Evolutionary conservation across 23 red algal genomes (phyloP), one percentile per base, ranked within the genome.

Genomic region (Cyanidium caldarium): DNA sequence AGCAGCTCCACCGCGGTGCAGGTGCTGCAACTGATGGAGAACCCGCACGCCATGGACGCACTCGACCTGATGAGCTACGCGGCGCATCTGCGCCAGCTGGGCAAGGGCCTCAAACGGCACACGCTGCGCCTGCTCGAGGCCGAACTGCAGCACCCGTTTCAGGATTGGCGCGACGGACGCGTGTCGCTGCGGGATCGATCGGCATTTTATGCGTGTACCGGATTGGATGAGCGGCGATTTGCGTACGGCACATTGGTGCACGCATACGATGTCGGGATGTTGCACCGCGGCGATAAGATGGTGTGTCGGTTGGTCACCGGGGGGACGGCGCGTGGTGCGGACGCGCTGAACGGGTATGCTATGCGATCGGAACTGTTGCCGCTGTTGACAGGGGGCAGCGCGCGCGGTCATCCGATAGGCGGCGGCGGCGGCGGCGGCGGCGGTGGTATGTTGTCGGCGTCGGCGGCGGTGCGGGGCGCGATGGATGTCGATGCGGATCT

Each of bases 151-250:
- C 51, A 25, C 5, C 51, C 51, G 21, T 61, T 61, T 61, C n/a
- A 16, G 13, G 51, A 61, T 28, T 61, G 51, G 51, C 51, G 51
- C 21, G n/a, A 25, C n/a, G 21, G 7, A 28, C 51, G 51, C 13
- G 7, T 25, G 10, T 61, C 51, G 51, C 21, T 61, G 7, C 51
- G 31, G 21, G 51, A 25, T 28, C 19, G 31, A 28, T 16, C 51
- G 51, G n/a, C 31, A 16, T 61, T 61, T 28, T 61, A 61, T 61
- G 51, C 51, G 7, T 61, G 51, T 25, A 61, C 51, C 51, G 51
- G 21, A 16, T 25, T 61, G 51, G 51, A 61, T 28, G 51, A 61
- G 23, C 21, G 51, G 7, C 51, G 19, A 5, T 61, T 61, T 61
- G 51, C n/a, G n/a, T 61, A 61, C 21, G 51, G 51, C 5, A 61